Evolutionary conservation across 345 rosid species (phyloP).

Genomic region (Gossypium ekmanianum): DNA sequence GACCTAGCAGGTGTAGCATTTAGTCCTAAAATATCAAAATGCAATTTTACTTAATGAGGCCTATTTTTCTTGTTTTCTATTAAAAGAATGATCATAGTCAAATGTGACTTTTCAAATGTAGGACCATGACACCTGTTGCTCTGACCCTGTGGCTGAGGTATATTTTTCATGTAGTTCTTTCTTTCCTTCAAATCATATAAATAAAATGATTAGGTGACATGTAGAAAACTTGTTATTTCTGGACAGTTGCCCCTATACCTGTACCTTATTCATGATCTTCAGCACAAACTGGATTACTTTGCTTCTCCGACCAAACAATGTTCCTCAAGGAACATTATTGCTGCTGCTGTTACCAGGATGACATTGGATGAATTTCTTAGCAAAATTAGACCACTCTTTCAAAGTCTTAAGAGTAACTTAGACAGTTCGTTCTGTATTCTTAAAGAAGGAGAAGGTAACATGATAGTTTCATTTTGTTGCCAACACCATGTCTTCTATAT

Average conservation of each 20-base stretch:
- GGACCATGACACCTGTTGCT: constrained; percentile 50
- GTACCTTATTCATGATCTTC: constrained; percentile 70
- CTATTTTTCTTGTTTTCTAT: constrained; percentile 1
- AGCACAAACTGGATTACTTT: constrained; percentile 60
- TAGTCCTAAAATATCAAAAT: constrained; percentile 1
- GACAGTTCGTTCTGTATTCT: constrained; percentile 47
- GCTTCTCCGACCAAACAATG: constrained; percentile 35
- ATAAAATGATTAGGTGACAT: neutral
- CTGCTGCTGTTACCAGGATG: constrained; percentile 37
- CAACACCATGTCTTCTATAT: constrained; percentile 9
- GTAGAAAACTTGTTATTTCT: constrained; percentile 20
- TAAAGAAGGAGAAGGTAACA: constrained; percentile 67
- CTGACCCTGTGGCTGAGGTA: constrained; percentile 77
- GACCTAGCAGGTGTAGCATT: neutral
- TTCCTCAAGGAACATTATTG: constrained; percentile 35
- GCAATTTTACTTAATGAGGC: neutral
- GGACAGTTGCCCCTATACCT: constrained; percentile 61
- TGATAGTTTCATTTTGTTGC: constrained; percentile 17
- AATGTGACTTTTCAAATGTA: constrained; percentile 30
- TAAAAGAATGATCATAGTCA: constrained; percentile 6
- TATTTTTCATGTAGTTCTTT: constrained; percentile 12
- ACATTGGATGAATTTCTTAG: constrained; percentile 42
- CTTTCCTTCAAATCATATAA: neutral
- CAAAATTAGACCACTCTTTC: constrained; percentile 46
- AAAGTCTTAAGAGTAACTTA: constrained; percentile 51